Evolutionary conservation across 73 alveolate species (phyloP).

Genomic region (Diophrys sp.): DNA sequence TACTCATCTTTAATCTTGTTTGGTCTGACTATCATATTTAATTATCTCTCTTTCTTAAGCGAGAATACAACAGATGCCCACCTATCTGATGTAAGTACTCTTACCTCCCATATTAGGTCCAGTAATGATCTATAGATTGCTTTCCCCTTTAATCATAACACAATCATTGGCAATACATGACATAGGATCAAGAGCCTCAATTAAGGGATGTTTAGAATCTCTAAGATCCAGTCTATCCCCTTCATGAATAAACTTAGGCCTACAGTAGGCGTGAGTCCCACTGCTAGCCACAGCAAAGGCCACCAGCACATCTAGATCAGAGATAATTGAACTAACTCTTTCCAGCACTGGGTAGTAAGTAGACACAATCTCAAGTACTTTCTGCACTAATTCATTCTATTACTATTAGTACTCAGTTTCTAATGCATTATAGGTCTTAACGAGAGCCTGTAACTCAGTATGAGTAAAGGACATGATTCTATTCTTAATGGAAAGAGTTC

Average conservation of each 20-base stretch:
- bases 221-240: conserved; percentile 20
- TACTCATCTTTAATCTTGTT: too few relatives aligned
- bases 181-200: conserved; percentile 66
- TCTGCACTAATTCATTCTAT: conserved; percentile 59
- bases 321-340: conserved; percentile 43
- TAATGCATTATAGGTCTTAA: conserved; percentile 51
- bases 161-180: conserved; percentile 73
- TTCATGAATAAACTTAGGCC: conserved; percentile 43
- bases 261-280: conserved; percentile 43
- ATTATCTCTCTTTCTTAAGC: too few relatives aligned
- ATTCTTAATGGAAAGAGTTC: conserved; percentile 69
- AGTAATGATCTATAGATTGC: conserved; percentile 92
- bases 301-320: conserved; percentile 77
- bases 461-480: conserved; percentile 65
- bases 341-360: conserved; percentile 76
- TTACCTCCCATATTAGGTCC: conserved; percentile 99
- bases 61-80: conserved; percentile 91
- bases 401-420: conserved; percentile 57
- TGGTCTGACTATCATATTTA: too few relatives aligned
- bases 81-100: conserved; percentile 93
- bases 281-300: conserved; percentile 68
- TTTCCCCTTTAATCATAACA: conserved; percentile 51
- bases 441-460: conserved; percentile 65
- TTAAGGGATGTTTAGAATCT: conserved; percentile 82
- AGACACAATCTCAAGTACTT: conserved; percentile 74